These are phyloP conservation scores for Kwoniella shivajii DNA, from an alignment of 1,284 basidiomycete genomes.

Conservation along the genomic window DNA sequence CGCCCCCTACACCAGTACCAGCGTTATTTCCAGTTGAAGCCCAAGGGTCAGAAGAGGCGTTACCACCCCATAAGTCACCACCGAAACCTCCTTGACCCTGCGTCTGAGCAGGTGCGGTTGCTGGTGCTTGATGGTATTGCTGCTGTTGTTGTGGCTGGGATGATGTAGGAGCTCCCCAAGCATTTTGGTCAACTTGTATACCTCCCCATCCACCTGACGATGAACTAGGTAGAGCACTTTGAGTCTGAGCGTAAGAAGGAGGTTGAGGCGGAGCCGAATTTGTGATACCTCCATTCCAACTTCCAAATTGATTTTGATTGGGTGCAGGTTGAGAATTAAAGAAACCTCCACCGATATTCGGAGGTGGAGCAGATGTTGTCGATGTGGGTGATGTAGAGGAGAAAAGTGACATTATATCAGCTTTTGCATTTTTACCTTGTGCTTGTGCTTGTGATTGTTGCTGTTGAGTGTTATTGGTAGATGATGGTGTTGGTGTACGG, in stretches of 20 bases:
- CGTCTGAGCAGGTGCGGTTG: too few species aligned
- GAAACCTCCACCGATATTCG: constrained; percentile 25
- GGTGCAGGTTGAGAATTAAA: constrained; percentile 16
- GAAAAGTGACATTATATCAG: constrained; percentile 56
- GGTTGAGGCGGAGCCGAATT: constrained; percentile 27
- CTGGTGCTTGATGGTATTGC: neutral
- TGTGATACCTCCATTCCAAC: constrained; percentile 46
- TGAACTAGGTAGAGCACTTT: constrained; percentile 19
- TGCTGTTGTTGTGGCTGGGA: constrained; percentile 7
- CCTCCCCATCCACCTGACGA: constrained; percentile 32
- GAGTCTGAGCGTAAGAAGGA: constrained; percentile 23
- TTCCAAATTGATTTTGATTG: constrained; percentile 31
- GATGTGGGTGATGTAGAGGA: constrained; percentile 37
- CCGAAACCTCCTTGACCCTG: neutral
- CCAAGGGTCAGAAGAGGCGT: constrained; percentile 28
- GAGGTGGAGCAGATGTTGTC: constrained; percentile 27
- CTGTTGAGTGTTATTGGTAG: constrained; percentile 3
- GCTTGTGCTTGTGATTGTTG: constrained; percentile 7
- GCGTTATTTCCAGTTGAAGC: constrained; percentile 13
- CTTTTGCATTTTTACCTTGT: constrained; percentile 34
- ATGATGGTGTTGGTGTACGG: constrained; percentile 42
- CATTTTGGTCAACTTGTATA: constrained; percentile 40
- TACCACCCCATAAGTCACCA: constrained; percentile 9
- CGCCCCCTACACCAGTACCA: neutral
- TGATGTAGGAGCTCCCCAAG: constrained; percentile 33